phyloP scores from a whole-genome alignment of 2,329 filamentous ascomycete genomes.

The Ophiostoma angusticollis region DNA sequence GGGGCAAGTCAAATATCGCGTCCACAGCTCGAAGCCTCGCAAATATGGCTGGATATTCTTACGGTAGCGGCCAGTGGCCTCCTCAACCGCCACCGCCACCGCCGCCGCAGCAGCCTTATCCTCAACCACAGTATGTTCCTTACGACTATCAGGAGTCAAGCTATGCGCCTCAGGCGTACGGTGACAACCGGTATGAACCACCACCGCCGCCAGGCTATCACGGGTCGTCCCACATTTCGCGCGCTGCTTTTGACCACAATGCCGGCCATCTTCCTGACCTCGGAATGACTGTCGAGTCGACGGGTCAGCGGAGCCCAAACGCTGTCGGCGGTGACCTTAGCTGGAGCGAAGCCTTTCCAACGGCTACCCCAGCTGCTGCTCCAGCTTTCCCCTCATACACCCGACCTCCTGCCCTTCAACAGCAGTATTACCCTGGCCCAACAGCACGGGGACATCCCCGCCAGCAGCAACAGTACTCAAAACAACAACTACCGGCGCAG shows the following conservation, averaged over 20 bases:
- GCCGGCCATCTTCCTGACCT: constrained; percentile 26
- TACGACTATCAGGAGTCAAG: constrained; percentile 15
- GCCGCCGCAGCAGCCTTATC: constrained; percentile 10
- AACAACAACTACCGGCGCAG: not conserved
- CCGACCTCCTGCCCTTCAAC: not conserved
- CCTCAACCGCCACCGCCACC: not conserved
- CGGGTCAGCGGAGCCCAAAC: constrained; percentile 6
- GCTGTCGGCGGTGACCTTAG: constrained; percentile 9
- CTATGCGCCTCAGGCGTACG: constrained; percentile 1
- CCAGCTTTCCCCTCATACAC: not conserved
- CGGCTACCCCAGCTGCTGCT: not conserved
- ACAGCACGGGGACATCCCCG: not conserved
- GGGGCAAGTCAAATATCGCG: not conserved
- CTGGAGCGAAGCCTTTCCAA: constrained; percentile 9
- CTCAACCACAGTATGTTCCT: constrained; percentile 3
- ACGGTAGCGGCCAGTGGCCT: constrained; percentile 20
- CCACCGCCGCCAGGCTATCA: constrained; percentile 16
- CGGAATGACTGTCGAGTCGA: constrained; percentile 19
- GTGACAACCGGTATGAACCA: constrained; percentile 1
- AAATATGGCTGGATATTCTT: constrained; percentile 28
- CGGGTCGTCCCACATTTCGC: constrained; percentile 20
- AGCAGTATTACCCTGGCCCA: not conserved
- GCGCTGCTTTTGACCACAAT: constrained; percentile 27
- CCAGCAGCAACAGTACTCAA: not conserved
- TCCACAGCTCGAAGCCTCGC: not conserved